Conservation (phyloP, 2,329 filamentous ascomycete species). For the Calonectria ilicicola region DNA sequence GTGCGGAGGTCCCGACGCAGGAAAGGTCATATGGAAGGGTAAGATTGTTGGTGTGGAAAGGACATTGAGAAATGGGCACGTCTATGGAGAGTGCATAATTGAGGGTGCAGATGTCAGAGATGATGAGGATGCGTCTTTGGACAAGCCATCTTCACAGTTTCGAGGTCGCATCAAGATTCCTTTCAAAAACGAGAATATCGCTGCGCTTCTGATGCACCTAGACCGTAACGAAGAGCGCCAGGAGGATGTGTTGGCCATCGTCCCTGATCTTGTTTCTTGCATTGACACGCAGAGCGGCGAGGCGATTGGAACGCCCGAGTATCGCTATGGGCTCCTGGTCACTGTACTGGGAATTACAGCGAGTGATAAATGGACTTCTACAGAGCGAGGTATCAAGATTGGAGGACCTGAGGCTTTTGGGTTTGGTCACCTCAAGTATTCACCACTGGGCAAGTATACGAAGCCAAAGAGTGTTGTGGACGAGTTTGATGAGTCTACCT, state of each 20-base stretch:
- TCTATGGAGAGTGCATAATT: constrained; percentile 70
- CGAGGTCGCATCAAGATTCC: constrained; percentile 70
- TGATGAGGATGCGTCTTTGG: constrained; percentile 27
- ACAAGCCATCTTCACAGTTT: constrained; percentile 42
- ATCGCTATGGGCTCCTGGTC: constrained; percentile 64
- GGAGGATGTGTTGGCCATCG: constrained; percentile 61
- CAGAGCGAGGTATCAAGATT: constrained; percentile 59
- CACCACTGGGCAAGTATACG: constrained; percentile 59
- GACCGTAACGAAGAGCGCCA: constrained; percentile 51
- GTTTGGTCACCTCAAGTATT: constrained; percentile 60
- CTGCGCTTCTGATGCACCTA: constrained; percentile 57
- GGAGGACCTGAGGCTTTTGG: constrained; percentile 63
- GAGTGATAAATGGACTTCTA: constrained; percentile 58
- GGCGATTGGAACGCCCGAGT: constrained; percentile 68
- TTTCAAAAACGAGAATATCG: constrained; percentile 81
- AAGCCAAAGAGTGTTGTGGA: constrained; percentile 66
- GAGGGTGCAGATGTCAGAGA: constrained; percentile 58
- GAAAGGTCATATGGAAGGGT: constrained; percentile 70
- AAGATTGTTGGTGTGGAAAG: constrained; percentile 73
- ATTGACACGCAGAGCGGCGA: constrained; percentile 68
- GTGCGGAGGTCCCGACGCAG: constrained; percentile 64
- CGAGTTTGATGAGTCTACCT: constrained; percentile 51
- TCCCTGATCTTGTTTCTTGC: constrained; percentile 68
- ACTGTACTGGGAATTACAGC: constrained; percentile 61
- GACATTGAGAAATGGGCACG: constrained; percentile 66